Evolutionary conservation across 1,284 basidiomycete species (phyloP), one percentile per base, ranked within the genome.

Genomic region (Peniophora sp.): DNA sequence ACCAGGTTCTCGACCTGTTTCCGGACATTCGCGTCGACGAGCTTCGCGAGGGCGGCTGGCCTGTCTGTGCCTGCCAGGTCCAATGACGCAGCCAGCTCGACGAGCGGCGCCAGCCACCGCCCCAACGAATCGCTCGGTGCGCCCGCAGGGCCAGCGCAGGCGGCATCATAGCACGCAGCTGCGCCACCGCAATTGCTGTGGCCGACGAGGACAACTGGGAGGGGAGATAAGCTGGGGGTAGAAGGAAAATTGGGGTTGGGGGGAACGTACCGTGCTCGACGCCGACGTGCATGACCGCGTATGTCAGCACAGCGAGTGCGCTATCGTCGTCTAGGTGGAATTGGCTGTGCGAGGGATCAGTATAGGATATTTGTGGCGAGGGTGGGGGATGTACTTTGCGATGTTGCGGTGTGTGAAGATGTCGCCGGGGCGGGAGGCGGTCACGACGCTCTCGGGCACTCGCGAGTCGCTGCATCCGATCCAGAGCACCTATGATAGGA

Each of bases 151-250:
- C 27, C 27, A 6, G 27, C 27, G 27, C 5, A 12, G 5, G 63
- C 72, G 17, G 76, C 76, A 3, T 63, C 59, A 48, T 78, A 67
- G 54, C 82, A 85, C 0, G 87, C 87, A 0, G 74, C 72, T 22
- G 82, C 84, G 54, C 90, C 92, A 52, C 89, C 92, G 62, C 91
- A 94, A 55, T 79, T 71, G 6, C 84, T 85, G 66, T 93, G 92
- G 37, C 91, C 92, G 20, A 85, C 87, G 55, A 94, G 71, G 52
- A 91, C 73, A 55, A 94, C 87, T 88, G 63, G 50, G 51, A 41
- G 50, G 54, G 50, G 42, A 55, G 36, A 37, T 47, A 50, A 52
- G 53, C 51, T 50, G 46, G 48, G 68, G 63, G 65, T 59, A 48
- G 51, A 48, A 47, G 46, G 53, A 41, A n/a, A 51, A 44, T 50